A percentile compares a stretch with the other conserved stretches of the same genome.
These are phyloP conservation scores for Suhomyces anneliseae DNA, from an alignment of 1,139 yeast species.

Conservation along the genomic window DNA sequence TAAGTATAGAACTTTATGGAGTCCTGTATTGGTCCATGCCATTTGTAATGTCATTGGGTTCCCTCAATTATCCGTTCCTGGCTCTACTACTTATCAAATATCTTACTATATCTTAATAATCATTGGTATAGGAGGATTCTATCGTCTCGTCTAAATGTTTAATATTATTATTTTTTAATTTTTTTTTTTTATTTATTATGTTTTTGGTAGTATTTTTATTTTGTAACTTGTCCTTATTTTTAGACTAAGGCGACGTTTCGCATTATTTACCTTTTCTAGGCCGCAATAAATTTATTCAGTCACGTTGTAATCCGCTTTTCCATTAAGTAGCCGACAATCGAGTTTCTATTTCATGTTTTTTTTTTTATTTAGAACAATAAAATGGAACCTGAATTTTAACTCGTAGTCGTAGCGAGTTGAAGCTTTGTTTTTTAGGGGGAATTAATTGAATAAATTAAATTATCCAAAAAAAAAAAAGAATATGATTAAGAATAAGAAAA, in stretches of 20 bases:
- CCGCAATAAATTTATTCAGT: neutral
- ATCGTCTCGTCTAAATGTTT: neutral
- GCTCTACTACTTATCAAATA: constrained; percentile 15
- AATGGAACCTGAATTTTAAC: too few species aligned
- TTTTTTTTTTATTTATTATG: too few species aligned
- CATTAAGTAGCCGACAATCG: too few species aligned
- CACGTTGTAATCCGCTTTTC: neutral
- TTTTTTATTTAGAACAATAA: too few species aligned
- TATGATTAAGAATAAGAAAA: too few species aligned
- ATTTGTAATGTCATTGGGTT: constrained; percentile 81
- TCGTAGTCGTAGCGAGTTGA: too few species aligned
- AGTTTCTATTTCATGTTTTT: too few species aligned
- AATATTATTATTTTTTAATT: neutral
- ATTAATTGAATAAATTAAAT: too few species aligned
- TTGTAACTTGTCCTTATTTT: neutral
- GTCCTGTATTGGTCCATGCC: constrained; percentile 63
- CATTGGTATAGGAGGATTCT: constrained; percentile 44
- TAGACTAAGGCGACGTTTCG: neutral
- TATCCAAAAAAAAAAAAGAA: too few species aligned
- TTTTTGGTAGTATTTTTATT: too few species aligned
- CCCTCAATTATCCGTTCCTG: constrained; percentile 46
- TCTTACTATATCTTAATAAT: constrained; percentile 45
- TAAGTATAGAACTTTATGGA: constrained; percentile 57
- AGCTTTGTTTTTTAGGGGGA: too few species aligned
- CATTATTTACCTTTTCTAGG: neutral